phyloP scores from a whole-genome alignment of 805 yeast genomes.

The Saccharomycopsis capsularis region DNA sequence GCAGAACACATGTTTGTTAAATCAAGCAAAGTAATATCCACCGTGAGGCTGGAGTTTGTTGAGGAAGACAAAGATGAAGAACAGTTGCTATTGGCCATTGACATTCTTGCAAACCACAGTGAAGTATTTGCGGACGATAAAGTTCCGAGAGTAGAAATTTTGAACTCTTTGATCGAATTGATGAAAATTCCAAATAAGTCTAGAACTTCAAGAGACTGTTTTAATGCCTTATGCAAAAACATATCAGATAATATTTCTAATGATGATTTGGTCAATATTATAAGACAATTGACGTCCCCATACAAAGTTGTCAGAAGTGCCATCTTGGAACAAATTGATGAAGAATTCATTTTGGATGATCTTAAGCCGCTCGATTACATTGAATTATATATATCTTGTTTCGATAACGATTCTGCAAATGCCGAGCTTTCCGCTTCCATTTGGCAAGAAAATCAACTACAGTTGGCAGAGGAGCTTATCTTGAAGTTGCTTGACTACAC shows the following conservation, averaged over 20 bases:
- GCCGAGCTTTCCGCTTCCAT: slow-evolving; percentile 67
- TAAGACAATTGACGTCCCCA: slow-evolving; percentile 45
- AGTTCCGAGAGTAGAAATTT: slow-evolving; percentile 62
- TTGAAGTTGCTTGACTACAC: slow-evolving; percentile 42
- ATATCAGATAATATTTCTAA: slow-evolving; percentile 55
- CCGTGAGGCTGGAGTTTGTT: slow-evolving; percentile 44
- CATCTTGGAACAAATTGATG: slow-evolving; percentile 75
- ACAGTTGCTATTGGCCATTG: slow-evolving; percentile 68
- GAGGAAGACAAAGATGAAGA: slow-evolving; percentile 90
- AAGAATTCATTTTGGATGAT: slow-evolving; percentile 64
- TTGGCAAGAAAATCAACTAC: slow-evolving; percentile 72
- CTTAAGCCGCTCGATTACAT: slow-evolving; percentile 38
- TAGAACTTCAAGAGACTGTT: slow-evolving; percentile 76
- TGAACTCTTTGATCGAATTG: slow-evolving; percentile 55
- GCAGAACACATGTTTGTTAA: slow-evolving; percentile 22
- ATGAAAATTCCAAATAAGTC: slow-evolving; percentile 68
- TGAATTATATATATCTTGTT: slow-evolving; percentile 73
- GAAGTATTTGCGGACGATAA: slow-evolving; percentile 58
- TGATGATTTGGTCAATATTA: slow-evolving; percentile 51
- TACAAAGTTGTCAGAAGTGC: slow-evolving; percentile 70
- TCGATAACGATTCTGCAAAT: slow-evolving; percentile 60
- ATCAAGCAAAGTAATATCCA: background rate
- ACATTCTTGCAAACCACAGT: slow-evolving; percentile 61
- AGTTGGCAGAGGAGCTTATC: slow-evolving; percentile 40
- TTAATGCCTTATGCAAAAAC: slow-evolving; percentile 68